Evolutionary conservation across 2,329 filamentous ascomycete genomes (phyloP), one percentile per base, ranked within the genome.

Genomic region (Beauveria pseudobassiana): DNA sequence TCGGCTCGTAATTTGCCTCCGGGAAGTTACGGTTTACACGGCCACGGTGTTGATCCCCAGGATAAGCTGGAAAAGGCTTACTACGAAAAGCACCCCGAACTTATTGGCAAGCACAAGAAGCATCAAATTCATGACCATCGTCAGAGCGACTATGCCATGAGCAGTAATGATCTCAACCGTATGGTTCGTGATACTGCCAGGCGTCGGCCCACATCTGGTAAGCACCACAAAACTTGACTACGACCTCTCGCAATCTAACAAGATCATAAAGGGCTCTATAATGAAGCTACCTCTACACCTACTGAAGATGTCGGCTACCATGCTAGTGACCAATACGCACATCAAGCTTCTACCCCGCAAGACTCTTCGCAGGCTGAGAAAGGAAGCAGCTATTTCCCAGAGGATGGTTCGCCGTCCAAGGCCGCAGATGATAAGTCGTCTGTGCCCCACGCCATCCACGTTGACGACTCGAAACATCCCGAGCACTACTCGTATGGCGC

Each of bases 1-100:
- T 96, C 91, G 73, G 89, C 88, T 42, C 79, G 86, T 43, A 82
- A 85, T 28, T 74, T 83, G 9, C 93, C 93, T 1, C 90, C 92
- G 3, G 93, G 91, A 62, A 96, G 92, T 77, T 98, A 98, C 70
- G 93, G 93, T 64, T 84, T 96, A 61, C 93, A 96, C 69, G 91
- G 93, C 50, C 93, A 97, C 70, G 92, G 91, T 59, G 80, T 90
- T 28, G 81, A 84, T 20, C 81, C 88, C 3, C 84, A 86, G 62
- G 90, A 96, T 75, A 91, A 88, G 71, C 90, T 98, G 46, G 91
- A 96, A 69, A 90, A 90, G 76, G 89, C 90, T 28, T 97, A 96
- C 83, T 96, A 95, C 71, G 86, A 91, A 69, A 97, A 95, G 76
- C 92, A 96, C 70, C 93, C 93, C 0, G 90, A 97, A 66, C 80